Conservation (phyloP, 352 stramenopile genomes). For the Phytopythium vexans region DNA sequence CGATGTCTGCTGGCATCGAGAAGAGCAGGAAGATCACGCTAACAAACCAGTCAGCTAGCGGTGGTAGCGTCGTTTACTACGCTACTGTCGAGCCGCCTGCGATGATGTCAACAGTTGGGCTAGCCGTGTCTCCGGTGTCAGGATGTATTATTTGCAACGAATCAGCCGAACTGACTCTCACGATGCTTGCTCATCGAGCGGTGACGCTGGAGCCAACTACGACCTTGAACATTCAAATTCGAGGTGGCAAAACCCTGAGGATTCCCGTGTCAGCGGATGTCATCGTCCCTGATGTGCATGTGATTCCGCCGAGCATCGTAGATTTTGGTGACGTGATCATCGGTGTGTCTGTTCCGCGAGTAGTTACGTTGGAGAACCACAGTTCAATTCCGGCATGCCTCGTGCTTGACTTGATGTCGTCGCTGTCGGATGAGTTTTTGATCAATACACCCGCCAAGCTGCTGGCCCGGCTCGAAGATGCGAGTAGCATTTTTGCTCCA, state of each 20-base stretch:
- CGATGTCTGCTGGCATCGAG: conserved; percentile 73
- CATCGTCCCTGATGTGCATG: conserved; percentile 77
- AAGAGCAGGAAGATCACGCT: conserved; percentile 54
- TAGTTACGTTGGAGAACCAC: conserved; percentile 77
- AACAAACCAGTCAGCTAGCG: conserved; percentile 18
- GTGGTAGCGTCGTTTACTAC: conserved; percentile 43
- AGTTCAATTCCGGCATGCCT: conserved; percentile 77
- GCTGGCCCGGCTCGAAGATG: conserved; percentile 61
- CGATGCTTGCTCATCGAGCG: conserved; percentile 49
- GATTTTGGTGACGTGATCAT: conserved; percentile 86
- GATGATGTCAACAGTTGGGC: conserved; percentile 25
- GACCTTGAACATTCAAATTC: conserved; percentile 55
- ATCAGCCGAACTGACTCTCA: conserved; percentile 45
- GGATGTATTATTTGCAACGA: conserved; percentile 50
- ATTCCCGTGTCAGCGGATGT: conserved; percentile 61
- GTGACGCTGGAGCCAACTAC: conserved; percentile 39
- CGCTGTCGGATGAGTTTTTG: conserved; percentile 60
- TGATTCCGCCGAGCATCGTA: conserved; percentile 31
- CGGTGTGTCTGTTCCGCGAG: conserved; percentile 56
- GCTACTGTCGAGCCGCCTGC: conserved; percentile 50
- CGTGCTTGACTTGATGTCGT: conserved; percentile 58
- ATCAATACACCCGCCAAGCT: conserved; percentile 50
- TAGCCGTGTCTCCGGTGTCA: conserved; percentile 40
- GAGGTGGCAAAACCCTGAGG: conserved; percentile 65
- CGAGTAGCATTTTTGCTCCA: conserved; percentile 76